Evolutionary conservation across 306 rosid genomes (phyloP), one percentile per base, ranked within the genome.

Genomic region (Dryas alaskensis): DNA sequence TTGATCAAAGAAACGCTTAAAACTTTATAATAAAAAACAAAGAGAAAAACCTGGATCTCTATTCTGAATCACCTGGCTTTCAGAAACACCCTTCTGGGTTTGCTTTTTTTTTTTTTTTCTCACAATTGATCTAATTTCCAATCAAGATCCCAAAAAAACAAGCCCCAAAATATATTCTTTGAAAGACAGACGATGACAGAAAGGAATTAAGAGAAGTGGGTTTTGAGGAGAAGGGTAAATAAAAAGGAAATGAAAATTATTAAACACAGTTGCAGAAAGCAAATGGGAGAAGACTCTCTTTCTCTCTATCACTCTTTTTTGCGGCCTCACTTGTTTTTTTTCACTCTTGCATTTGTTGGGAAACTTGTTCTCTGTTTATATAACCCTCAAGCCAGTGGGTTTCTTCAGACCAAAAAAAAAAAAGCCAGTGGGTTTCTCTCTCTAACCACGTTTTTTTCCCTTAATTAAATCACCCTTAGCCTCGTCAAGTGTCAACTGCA

Each of bases 141-240:
- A 57, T 61, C 45, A 40, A 58, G 60, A 40, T 27, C 22, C 44
- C 8, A 25, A 1, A 54, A 31, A 65, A 60, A 47, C 31, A 46
- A 76, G 45, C 37, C 40, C 47, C 51, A 49, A 73, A 46, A 47
- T 8, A 6, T 6, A 2, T 10, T 48, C 19, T 72, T 76, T 67
- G 69, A 59, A 73, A 66, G 79, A 69, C 79, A 81, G 81, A 82
- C 67, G 76, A 74, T 45, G 80, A 83, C 49, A 78, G 87, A 81
- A 83, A 62, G 79, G 84, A 81, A 72, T 7, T 67, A 69, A 65
- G 67, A 79, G 86, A 80, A 77, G 50, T 17, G 80, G 85, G 79
- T 42, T 7, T 17, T 1, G 40, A 16, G 47, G 13, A 17, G 68
- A 22, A 12, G 12, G 77, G 76, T 51, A 9, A 43, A 48, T 14